Percentiles rank a stretch among this genome's conserved stretches.
Conservation (phyloP, 1,139 yeast genomes). For the Pichia sp. region DNA sequence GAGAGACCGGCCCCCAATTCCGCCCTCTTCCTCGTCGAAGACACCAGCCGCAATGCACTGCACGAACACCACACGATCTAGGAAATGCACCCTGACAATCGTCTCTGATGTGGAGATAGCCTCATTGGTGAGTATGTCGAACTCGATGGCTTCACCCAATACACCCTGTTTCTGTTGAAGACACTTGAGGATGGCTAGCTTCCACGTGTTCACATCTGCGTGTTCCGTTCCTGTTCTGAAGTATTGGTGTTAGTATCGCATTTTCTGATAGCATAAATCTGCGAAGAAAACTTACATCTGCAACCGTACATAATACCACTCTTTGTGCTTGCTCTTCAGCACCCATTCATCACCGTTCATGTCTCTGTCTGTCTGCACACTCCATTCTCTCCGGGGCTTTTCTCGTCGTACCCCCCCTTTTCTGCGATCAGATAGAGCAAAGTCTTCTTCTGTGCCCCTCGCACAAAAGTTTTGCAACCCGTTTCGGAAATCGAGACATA, state of each 20-base stretch:
- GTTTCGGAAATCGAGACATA: not conserved
- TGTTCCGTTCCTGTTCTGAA: conserved; percentile 4
- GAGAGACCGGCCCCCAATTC: conserved; percentile 26
- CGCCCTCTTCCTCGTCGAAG: conserved; percentile 23
- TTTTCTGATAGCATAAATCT: not conserved
- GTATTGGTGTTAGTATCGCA: not conserved
- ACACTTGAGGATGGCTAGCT: conserved; percentile 34
- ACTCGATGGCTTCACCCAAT: conserved; percentile 39
- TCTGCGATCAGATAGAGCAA: not conserved
- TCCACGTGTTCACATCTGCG: conserved; percentile 41
- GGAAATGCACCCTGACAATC: conserved; percentile 23
- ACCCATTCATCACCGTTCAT: conserved; percentile 3
- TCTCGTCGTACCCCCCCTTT: too few relatives aligned
- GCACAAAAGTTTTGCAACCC: not conserved
- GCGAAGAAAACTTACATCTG: conserved; percentile 6
- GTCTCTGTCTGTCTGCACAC: not conserved
- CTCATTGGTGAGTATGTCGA: conserved; percentile 34
- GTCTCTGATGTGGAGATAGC: conserved; percentile 9
- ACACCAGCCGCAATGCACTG: conserved; percentile 26
- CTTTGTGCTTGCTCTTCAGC: conserved; percentile 3
- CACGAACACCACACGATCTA: conserved; percentile 21
- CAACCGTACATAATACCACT: conserved; percentile 14
- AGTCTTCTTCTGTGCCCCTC: not conserved
- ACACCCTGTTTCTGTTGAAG: conserved; percentile 38
- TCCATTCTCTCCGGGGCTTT: too few relatives aligned